Base-by-base conservation (phyloP, 2,329 filamentous ascomycete species). In the Zymoseptoria tritici region DNA sequence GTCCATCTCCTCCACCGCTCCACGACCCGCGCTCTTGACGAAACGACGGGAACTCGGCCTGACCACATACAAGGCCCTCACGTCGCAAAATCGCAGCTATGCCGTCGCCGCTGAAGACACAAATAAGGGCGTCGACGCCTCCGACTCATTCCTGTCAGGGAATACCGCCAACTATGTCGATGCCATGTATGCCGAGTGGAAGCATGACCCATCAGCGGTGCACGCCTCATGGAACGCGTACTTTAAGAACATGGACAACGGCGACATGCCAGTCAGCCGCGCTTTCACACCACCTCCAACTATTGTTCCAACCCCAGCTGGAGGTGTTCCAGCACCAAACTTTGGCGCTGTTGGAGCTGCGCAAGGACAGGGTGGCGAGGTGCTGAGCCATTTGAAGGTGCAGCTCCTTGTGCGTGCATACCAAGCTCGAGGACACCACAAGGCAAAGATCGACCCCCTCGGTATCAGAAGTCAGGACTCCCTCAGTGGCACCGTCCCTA, bases 141-240 rank as follows among this genome's bases (percentile, higher is more conserved):
- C 89, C 77, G 94, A 99, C 78, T 96, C 87, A 79, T 99, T 99
- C 83, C 84, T 99, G 63, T 90, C 91, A 65, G 94, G 94, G 68
- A 97, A 90, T 81, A 94, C 93, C 62, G 94, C 94, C 78, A 97
- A 96, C 81, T 99, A 99, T 80, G 91, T 99, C 75, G 94, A 99
- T 77, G 94, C 97, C 81, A 99, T 99, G 94, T 99, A 99, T 79
- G 81, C 97, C 80, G 87, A 92, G 75, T 99, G 94, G 94, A 96
- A 93, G 79, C 82, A 89, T 66, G 91, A 99, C 71, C 92, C 94
- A 56, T 84, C 86, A 71, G 96, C 90, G 73, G 94, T 99, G 61
- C 94, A 99, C 78, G 83, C 96, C 71, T 99, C 94, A 75, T 99
- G 94, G 94, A 93, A 96, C 80, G 87, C 95, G 74, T 99, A 99